These are phyloP conservation scores for Actinomortierella wolfii DNA, from an alignment of 371 early-diverging fungal species.

Conservation along the genomic window DNA sequence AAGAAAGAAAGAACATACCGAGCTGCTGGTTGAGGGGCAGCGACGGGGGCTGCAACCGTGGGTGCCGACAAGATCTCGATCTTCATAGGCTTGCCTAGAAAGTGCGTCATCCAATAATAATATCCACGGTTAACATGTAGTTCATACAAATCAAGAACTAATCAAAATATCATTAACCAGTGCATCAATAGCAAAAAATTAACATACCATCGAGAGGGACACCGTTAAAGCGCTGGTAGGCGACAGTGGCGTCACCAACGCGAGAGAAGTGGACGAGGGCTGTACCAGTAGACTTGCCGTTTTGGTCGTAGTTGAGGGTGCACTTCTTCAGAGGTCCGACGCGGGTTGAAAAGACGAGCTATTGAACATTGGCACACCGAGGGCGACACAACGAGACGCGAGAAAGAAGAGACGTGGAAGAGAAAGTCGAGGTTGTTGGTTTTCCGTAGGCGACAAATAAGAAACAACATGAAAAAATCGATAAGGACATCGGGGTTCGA, in stretches of 20 bases:
- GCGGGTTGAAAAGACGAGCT: conserved; percentile 49
- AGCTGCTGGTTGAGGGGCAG: conserved; percentile 11
- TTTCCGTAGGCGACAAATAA: too few species aligned
- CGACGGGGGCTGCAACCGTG: conserved; percentile 46
- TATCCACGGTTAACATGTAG: too few species aligned
- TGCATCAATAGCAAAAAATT: conserved; percentile 3
- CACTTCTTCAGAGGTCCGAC: conserved; percentile 71
- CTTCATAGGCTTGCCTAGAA: conserved; percentile 65
- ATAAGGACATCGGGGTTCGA: neutral
- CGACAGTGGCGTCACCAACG: conserved; percentile 58
- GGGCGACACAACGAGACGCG: neutral
- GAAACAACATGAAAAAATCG: neutral
- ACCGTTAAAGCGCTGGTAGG: conserved; percentile 69
- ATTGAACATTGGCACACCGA: conserved; percentile 6
- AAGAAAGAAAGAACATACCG: conserved; percentile 20
- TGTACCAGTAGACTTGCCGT: conserved; percentile 73
- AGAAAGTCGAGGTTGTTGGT: too few species aligned
- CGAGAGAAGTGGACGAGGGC: conserved; percentile 70
- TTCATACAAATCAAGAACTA: neutral
- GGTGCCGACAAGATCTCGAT: conserved; percentile 72
- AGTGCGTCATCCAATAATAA: too few species aligned
- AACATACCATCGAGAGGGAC: conserved; percentile 74
- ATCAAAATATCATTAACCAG: neutral
- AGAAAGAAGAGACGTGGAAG: too few species aligned
- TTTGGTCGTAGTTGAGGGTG: conserved; percentile 68